A percentile compares a stretch with the other conserved stretches of the same genome.
phyloP scores from a whole-genome alignment of 1,284 basidiomycete genomes.

The Pseudozyma thailandica region DNA sequence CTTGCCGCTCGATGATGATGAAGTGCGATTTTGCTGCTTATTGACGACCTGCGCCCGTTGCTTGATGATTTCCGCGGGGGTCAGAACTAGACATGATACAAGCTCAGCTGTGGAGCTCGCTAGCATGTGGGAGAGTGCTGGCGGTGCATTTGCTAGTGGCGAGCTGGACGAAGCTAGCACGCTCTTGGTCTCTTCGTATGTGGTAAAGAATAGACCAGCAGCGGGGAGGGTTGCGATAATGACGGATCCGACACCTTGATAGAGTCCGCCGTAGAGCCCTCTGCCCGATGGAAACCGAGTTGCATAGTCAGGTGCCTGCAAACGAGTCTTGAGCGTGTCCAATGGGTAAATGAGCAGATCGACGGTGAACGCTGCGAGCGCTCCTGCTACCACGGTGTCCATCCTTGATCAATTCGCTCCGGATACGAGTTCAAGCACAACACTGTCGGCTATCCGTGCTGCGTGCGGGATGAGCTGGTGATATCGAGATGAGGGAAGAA shows the following conservation, averaged over 20 bases:
- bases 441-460: too few species aligned
- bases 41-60: conserved; percentile 59
- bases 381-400: conserved; percentile 59
- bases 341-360: conserved; percentile 96
- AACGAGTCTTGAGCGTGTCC: conserved; percentile 95
- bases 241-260: conserved; percentile 95
- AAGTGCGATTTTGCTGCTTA: conserved; percentile 19
- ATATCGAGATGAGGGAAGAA: too few species aligned
- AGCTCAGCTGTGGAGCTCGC: conserved; percentile 57
- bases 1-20: not conserved
- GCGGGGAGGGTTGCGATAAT: conserved; percentile 95
- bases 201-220: conserved; percentile 60
- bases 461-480: too few species aligned
- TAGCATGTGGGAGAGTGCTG: conserved; percentile 48
- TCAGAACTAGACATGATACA: conserved; percentile 54
- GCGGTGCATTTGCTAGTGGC: conserved; percentile 36
- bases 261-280: conserved; percentile 85
- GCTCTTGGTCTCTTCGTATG: conserved; percentile 55
- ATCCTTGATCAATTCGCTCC: conserved; percentile 8
- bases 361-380: conserved; percentile 61
- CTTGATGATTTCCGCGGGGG: conserved; percentile 63
- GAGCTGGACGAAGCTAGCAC: conserved; percentile 36
- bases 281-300: conserved; percentile 83
- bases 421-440: too few species aligned
- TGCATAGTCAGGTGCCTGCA: conserved; percentile 78